phyloP scores from a whole-genome alignment of 192 early-diverging fungal species.

The Hyaloraphidium curvatum region DNA sequence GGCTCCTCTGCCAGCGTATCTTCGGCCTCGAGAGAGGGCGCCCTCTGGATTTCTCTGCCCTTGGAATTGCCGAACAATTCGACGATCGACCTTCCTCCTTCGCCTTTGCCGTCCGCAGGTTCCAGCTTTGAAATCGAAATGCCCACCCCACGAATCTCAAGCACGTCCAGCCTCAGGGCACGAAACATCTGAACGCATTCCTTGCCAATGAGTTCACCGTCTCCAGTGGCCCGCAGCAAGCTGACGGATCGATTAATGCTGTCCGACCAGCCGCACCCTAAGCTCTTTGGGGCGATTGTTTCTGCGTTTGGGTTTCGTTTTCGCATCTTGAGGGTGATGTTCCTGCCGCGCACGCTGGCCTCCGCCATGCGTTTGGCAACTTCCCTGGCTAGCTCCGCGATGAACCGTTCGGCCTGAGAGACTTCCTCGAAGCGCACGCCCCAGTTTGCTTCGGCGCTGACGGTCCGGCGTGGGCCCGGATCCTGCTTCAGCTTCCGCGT shows the following conservation, averaged over 20 bases:
- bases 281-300: constrained; percentile 31
- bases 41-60: not conserved
- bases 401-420: constrained; percentile 45
- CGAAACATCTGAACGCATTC: constrained; percentile 16
- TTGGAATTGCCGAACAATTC: not conserved
- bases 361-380: constrained; percentile 37
- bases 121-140: constrained; percentile 29
- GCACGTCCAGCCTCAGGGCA: constrained; percentile 13
- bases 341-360: constrained; percentile 28
- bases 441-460: constrained; percentile 10
- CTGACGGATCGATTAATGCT: constrained; percentile 27
- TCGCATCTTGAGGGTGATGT: constrained; percentile 50
- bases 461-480: constrained; percentile 6
- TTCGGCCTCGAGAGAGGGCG: not conserved
- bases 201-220: constrained; percentile 17
- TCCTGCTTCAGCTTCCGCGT: constrained; percentile 40
- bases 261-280: constrained; percentile 49
- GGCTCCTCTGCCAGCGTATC: not conserved
- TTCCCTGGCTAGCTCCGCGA: constrained; percentile 39
- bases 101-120: not conserved
- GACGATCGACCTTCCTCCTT: not conserved
- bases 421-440: constrained; percentile 64
- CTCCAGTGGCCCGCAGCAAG: constrained; percentile 25
- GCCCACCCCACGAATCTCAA: constrained; percentile 31
- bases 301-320: constrained; percentile 24